These are phyloP conservation scores for Hondaea fermentalgiana DNA, from an alignment of 108 stramenopile genomes.

Conservation along the genomic window DNA sequence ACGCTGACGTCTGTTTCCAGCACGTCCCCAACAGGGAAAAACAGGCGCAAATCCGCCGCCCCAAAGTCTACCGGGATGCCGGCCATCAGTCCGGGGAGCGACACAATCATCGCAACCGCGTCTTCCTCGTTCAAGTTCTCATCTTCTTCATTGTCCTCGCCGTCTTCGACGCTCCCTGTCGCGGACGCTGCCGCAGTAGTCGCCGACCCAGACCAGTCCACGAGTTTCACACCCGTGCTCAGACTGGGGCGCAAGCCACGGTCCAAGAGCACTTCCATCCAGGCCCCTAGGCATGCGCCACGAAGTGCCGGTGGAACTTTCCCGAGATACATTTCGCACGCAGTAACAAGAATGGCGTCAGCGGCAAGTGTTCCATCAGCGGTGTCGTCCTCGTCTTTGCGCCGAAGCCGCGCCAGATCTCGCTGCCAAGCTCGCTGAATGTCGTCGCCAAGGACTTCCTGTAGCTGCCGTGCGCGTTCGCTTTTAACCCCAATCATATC, in stretches of 20 bases:
- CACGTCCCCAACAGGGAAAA: background rate
- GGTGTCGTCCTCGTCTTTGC: background rate
- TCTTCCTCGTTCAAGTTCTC: background rate
- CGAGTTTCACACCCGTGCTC: background rate
- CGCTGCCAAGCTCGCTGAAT: background rate
- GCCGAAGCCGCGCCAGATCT: background rate
- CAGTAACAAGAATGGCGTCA: background rate
- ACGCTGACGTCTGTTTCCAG: background rate
- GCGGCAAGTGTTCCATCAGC: background rate
- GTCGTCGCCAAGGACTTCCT: background rate
- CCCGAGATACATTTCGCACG: background rate
- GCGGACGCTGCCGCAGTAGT: background rate
- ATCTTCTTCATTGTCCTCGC: background rate
- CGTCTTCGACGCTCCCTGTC: background rate
- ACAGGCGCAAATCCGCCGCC: background rate
- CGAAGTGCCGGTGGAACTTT: background rate
- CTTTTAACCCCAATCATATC: background rate
- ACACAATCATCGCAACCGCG: background rate
- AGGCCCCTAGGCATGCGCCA: background rate
- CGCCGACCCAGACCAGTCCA: background rate
- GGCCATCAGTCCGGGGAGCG: background rate
- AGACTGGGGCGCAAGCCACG: background rate
- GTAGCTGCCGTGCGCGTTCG: background rate
- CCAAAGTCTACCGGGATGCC: background rate
- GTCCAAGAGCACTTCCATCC: background rate